Percentiles rank a stretch among this genome's conserved stretches.
These are phyloP conservation scores for Brassica hybrid DNA, from an alignment of 441 rosid genomes.

Conservation along the genomic window DNA sequence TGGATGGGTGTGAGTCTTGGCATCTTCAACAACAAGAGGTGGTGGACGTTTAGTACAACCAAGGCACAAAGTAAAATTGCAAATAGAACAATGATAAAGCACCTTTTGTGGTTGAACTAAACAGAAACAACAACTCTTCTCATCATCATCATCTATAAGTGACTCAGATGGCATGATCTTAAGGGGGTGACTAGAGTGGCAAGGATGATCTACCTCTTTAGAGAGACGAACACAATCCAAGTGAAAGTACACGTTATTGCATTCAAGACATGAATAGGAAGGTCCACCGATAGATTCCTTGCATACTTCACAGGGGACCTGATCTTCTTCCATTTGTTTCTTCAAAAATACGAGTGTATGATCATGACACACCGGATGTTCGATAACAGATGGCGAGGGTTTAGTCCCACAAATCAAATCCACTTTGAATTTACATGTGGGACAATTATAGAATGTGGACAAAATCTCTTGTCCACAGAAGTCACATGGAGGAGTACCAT, in stretches of 20 bases:
- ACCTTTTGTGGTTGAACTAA: background rate
- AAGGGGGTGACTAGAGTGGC: background rate
- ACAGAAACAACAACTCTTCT: background rate
- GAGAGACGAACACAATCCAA: background rate
- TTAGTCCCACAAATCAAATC: too few species aligned
- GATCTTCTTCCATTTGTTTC: background rate
- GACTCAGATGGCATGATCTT: background rate
- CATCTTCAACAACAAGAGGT: background rate
- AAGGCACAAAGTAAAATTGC: background rate
- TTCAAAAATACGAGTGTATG: background rate
- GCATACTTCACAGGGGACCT: background rate
- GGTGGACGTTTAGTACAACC: constrained; percentile 6
- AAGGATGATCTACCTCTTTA: background rate
- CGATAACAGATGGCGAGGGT: background rate
- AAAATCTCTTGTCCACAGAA: background rate
- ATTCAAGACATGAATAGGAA: too few species aligned
- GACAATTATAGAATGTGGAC: background rate
- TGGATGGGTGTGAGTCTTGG: constrained; percentile 25
- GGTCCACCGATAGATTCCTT: background rate
- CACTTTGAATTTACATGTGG: background rate
- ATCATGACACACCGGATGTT: background rate
- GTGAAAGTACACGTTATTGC: too few species aligned
- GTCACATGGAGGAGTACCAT: background rate
- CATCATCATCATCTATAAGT: background rate
- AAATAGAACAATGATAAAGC: background rate